Percentiles rank a stretch among this genome's conserved stretches.
phyloP scores from a whole-genome alignment of 2,329 filamentous ascomycete species.

The Colletotrichum magnum region DNA sequence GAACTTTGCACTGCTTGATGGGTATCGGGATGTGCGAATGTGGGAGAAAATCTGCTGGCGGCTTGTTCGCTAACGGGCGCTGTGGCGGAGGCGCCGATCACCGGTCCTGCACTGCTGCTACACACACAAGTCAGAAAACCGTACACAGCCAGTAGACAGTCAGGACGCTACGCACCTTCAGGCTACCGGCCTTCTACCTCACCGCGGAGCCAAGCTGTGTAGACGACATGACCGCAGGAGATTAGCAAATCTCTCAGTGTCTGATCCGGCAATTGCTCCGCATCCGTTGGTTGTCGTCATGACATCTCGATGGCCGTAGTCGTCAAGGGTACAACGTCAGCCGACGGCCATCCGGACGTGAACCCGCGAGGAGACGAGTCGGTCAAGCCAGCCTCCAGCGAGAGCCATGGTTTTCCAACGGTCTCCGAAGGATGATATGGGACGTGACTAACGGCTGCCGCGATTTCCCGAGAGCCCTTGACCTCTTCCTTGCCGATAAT shows the following conservation, averaged over 20 bases:
- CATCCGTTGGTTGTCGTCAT: background rate
- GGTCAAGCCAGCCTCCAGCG: background rate
- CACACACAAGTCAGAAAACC: too few relatives aligned
- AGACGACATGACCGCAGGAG: slow-evolving; percentile 2
- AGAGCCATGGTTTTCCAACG: too few relatives aligned
- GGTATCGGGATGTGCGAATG: slow-evolving; percentile 5
- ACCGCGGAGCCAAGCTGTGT: too few relatives aligned
- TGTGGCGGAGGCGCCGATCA: slow-evolving; percentile 10
- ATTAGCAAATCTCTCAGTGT: slow-evolving; percentile 26
- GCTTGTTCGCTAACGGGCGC: background rate
- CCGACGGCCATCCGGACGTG: slow-evolving; percentile 3
- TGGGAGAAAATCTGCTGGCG: slow-evolving; percentile 1
- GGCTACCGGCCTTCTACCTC: too few relatives aligned
- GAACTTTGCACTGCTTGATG: slow-evolving; percentile 3
- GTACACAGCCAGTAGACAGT: too few relatives aligned
- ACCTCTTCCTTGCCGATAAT: too few relatives aligned
- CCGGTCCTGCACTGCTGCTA: too few relatives aligned
- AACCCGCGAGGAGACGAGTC: background rate
- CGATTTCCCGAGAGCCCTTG: too few relatives aligned
- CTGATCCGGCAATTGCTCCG: slow-evolving; percentile 21
- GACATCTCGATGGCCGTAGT: slow-evolving; percentile 1
- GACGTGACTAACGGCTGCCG: too few relatives aligned
- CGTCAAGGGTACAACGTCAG: background rate
- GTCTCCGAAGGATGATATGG: too few relatives aligned
- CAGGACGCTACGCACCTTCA: too few relatives aligned